Conservation (phyloP, 129 eudicot species). For the Solidago caesia region DNA sequence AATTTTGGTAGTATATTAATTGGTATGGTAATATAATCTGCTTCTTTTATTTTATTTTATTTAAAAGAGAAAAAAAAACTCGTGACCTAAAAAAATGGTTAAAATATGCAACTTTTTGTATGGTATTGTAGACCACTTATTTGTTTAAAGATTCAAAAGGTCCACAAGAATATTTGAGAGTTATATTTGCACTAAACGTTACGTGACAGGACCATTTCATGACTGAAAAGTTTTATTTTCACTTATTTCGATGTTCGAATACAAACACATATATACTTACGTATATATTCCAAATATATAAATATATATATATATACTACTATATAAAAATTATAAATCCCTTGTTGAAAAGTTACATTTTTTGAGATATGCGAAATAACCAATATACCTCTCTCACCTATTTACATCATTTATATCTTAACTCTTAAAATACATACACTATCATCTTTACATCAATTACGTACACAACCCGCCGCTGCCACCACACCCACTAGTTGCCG, state of each 20-base stretch:
- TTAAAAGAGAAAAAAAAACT: background rate
- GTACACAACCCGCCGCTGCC: no score
- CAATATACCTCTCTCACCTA: no score
- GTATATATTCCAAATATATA: background rate
- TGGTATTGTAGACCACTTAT: constrained; percentile 2
- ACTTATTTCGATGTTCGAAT: background rate
- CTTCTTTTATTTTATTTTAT: background rate
- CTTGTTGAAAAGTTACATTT: no score
- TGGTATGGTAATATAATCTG: background rate
- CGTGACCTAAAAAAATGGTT: background rate
- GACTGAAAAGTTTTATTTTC: background rate
- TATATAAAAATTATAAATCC: background rate
- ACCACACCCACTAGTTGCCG: no score
- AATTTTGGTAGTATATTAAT: no score
- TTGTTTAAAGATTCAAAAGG: constrained; percentile 10
- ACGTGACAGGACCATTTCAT: constrained; percentile 28
- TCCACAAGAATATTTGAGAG: constrained; percentile 10
- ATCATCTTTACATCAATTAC: no score
- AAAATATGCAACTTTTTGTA: constrained; percentile 9
- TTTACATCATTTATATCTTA: no score
- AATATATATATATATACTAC: background rate
- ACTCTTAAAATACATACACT: no score
- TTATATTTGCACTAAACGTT: constrained; percentile 14
- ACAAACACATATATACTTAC: background rate
- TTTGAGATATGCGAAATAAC: no score